Percentiles rank a stretch among this genome's conserved stretches.
Conservation (phyloP, 495 filamentous ascomycete genomes). For the Penicillium odoratum region DNA sequence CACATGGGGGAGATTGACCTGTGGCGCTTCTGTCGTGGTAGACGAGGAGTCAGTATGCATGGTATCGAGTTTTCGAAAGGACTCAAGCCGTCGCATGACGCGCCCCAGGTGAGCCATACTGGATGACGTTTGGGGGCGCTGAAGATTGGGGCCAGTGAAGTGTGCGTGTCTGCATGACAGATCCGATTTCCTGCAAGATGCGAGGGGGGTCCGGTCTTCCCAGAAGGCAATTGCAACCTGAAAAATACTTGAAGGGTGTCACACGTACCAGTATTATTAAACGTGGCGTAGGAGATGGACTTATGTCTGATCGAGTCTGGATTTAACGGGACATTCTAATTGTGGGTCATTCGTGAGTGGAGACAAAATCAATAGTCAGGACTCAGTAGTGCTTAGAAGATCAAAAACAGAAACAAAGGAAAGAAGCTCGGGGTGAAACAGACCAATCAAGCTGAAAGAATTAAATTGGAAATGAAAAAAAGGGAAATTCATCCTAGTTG, state of each 20-base stretch:
- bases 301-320: conserved; percentile 27
- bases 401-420: not conserved
- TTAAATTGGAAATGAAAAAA: not conserved
- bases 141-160: conserved; percentile 2
- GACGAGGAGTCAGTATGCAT: conserved; percentile 8
- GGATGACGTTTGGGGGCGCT: conserved; percentile 4
- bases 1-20: conserved; percentile 45
- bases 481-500: not conserved
- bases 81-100: conserved; percentile 14
- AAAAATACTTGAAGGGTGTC: not conserved
- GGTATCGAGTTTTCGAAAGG: conserved; percentile 6
- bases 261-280: conserved; percentile 19
- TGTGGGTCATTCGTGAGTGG: conserved; percentile 3
- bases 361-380: not conserved
- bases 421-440: not conserved
- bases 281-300: conserved; percentile 33
- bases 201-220: conserved; percentile 1
- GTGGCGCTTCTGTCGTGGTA: conserved; percentile 25
- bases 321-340: conserved; percentile 16
- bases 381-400: not conserved
- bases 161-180: conserved; percentile 4
- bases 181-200: conserved; percentile 2
- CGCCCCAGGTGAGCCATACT: conserved; percentile 15
- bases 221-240: not conserved
- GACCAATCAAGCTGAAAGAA: not conserved